Evolutionary conservation across 2,329 filamentous ascomycete species (phyloP).

Genomic region (Aureobasidium subglaciale): DNA sequence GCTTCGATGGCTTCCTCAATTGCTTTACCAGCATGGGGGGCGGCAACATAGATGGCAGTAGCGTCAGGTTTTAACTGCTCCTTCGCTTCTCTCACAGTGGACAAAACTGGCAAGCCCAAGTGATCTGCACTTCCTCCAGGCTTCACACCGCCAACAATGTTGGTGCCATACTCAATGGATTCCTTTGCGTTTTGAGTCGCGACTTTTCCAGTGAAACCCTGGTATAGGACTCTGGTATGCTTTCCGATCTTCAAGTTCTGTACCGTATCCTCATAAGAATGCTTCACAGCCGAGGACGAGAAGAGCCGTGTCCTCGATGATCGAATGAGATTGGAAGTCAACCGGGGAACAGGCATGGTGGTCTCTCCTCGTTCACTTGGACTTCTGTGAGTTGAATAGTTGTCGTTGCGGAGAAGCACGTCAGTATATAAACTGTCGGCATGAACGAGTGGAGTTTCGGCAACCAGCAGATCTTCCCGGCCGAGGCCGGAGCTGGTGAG

Average conservation of each 20-base stretch:
- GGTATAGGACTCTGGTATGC: slow-evolving; percentile 61
- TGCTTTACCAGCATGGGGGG: slow-evolving; percentile 62
- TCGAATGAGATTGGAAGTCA: not conserved
- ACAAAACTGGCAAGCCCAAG: slow-evolving; percentile 64
- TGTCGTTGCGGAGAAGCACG: not conserved
- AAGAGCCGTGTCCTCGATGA: slow-evolving; percentile 18
- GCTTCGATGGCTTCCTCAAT: slow-evolving; percentile 76
- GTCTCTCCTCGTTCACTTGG: not conserved
- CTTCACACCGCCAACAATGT: slow-evolving; percentile 71
- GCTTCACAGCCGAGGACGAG: slow-evolving; percentile 24
- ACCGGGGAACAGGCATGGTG: not conserved
- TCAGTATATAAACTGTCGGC: not conserved
- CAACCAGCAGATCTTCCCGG: not conserved
- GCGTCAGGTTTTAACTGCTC: slow-evolving; percentile 66
- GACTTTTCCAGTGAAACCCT: slow-evolving; percentile 62
- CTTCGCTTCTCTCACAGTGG: slow-evolving; percentile 61
- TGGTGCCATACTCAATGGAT: slow-evolving; percentile 70
- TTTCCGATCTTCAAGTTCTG: slow-evolving; percentile 59
- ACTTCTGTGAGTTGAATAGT: not conserved
- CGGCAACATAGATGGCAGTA: slow-evolving; percentile 72
- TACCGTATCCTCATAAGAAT: slow-evolving; percentile 55
- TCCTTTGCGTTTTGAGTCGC: slow-evolving; percentile 71
- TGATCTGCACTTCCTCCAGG: slow-evolving; percentile 65
- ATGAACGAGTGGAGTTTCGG: not conserved
- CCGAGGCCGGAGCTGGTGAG: not conserved